A percentile compares a stretch with the other conserved stretches of the same genome.
Conservation (phyloP, 2,329 filamentous ascomycete species). For the Neophaeococcomyces mojaviensis region DNA sequence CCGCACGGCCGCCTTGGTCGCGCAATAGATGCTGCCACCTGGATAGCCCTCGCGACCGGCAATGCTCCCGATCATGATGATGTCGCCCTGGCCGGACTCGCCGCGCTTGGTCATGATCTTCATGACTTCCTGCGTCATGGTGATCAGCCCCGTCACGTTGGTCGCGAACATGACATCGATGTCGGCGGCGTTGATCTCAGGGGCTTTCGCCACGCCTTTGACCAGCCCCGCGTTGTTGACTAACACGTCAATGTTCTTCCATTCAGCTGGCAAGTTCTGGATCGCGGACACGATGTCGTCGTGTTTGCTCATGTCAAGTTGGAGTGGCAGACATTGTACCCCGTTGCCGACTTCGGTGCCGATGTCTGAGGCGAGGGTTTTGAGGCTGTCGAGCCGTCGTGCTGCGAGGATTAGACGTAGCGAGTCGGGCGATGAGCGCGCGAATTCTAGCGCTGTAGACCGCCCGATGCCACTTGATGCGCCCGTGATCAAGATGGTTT, state of each 20-base stretch:
- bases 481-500: conserved; percentile 86
- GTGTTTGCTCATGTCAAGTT: conserved; percentile 78
- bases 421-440: conserved; percentile 69
- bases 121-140: conserved; percentile 89
- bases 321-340: conserved; percentile 72
- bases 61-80: conserved; percentile 91
- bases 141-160: conserved; percentile 90
- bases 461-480: conserved; percentile 86
- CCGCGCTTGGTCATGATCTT: conserved; percentile 64
- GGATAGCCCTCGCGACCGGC: conserved; percentile 82
- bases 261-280: conserved; percentile 66
- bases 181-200: conserved; percentile 73
- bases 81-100: conserved; percentile 75
- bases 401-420: conserved; percentile 83
- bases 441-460: conserved; percentile 75
- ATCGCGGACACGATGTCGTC: conserved; percentile 69
- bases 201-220: conserved; percentile 77
- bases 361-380: conserved; percentile 70
- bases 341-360: conserved; percentile 66
- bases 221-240: conserved; percentile 96
- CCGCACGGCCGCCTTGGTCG: conserved; percentile 80
- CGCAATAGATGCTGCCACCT: conserved; percentile 86
- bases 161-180: conserved; percentile 83
- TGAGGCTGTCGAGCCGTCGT: conserved; percentile 70
- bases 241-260: conserved; percentile 74